Base-by-base conservation (phyloP, 208 protist genomes). In the Trypanosoma vivax region DNA sequence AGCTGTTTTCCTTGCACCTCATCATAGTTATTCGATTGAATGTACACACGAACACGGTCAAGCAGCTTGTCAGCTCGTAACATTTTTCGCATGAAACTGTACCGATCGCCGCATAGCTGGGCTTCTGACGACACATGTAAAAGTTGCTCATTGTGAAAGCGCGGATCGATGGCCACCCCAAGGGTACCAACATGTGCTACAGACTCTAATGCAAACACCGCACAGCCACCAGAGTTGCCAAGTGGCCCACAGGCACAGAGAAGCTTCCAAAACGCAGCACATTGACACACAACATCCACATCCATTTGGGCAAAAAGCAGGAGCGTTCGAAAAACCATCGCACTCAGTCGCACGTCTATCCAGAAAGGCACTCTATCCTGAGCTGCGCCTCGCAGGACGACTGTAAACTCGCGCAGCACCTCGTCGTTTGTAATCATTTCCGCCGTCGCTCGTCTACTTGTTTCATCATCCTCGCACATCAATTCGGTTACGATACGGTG, bases 311-410 rank as follows among this genome's bases (percentile, higher is more conserved):
- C 74, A 33, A 92, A 73, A 35, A 79, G 70, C 14, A 87, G 56
- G 47, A 94, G 64, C 3, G 71, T 51, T 11, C 64, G 63, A 50
- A 92, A 88, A 30, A 76, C 27, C 25, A 92, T 74, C 0, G 70
- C 76, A 18, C 72, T 82, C 19, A 90, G 50, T 35, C 88, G 83
- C 19, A 88, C 79, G 48, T 89, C 79, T 21, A 94, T 69, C 83
- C 88, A 94, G 39, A 79, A 88, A 10, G 80, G 73, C n/a, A 82
- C 67, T 64, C 83, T 88, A 31, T 92, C 79, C 57, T 92, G 79
- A 31, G 83, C 60, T 5, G 60, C 66, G 47, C 87, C 79, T 9
- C 68, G 64, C 59, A 94, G 49, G 19, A 78, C 2, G 19, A 59
- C 14, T 6, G 54, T 35, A 69, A 83, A 24, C 40, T 60, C 42